Percentiles rank a stretch among this genome's conserved stretches.
These are phyloP conservation scores for Penicillium angulare DNA, from an alignment of 495 filamentous ascomycete species.

Conservation along the genomic window DNA sequence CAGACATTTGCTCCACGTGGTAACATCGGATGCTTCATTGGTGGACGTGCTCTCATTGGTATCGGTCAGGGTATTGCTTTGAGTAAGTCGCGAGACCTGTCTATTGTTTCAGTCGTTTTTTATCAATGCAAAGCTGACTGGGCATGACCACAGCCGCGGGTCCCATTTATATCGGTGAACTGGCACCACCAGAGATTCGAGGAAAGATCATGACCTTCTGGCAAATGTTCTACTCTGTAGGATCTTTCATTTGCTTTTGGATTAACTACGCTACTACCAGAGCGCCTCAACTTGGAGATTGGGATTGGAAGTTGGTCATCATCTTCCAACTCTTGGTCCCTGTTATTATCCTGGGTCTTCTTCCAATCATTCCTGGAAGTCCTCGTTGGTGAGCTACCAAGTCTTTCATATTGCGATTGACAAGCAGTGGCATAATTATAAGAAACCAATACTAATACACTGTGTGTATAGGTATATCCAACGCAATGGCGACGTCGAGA, in stretches of 20 bases:
- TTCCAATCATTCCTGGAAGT: slow-evolving; percentile 57
- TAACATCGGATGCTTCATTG: slow-evolving; percentile 59
- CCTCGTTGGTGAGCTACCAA: slow-evolving; percentile 53
- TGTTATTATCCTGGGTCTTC: slow-evolving; percentile 46
- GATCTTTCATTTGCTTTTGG: slow-evolving; percentile 63
- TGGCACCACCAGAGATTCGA: slow-evolving; percentile 57
- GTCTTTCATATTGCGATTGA: no score
- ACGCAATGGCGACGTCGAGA: slow-evolving; percentile 50
- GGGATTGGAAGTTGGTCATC: slow-evolving; percentile 63
- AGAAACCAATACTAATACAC: neutral
- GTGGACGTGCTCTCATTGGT: slow-evolving; percentile 60
- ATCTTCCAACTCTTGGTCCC: slow-evolving; percentile 62
- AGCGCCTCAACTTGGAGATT: slow-evolving; percentile 49
- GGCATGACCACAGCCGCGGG: slow-evolving; percentile 40
- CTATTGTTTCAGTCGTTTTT: neutral
- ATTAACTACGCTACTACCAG: slow-evolving; percentile 57
- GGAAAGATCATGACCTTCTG: slow-evolving; percentile 67
- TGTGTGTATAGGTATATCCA: slow-evolving; percentile 44
- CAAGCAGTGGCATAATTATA: no score
- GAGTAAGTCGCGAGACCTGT: slow-evolving; percentile 41
- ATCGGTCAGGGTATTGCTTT: slow-evolving; percentile 64
- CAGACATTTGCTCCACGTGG: slow-evolving; percentile 56
- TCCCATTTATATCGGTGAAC: slow-evolving; percentile 62
- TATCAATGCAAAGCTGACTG: slow-evolving; percentile 2
- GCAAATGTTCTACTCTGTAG: slow-evolving; percentile 66